These are phyloP conservation scores for Ustilago bromivora DNA, from an alignment of 1,284 basidiomycete genomes.

Conservation along the genomic window DNA sequence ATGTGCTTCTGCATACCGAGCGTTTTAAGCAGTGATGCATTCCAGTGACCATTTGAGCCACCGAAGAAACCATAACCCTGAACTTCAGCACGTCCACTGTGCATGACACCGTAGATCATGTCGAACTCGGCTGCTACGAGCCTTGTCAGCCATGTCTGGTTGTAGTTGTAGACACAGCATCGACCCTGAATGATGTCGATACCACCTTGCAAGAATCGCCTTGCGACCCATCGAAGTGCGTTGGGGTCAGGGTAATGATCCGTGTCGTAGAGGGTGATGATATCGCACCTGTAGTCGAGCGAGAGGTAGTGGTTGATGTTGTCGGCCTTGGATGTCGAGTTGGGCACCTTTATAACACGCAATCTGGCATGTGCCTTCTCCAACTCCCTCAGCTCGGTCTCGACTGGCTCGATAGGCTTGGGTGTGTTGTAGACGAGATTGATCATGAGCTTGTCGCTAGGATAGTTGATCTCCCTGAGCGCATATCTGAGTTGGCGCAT, in stretches of 20 bases:
- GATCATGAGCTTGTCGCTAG: constrained; percentile 54
- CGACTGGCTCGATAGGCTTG: constrained; percentile 56
- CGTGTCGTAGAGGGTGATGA: constrained; percentile 63
- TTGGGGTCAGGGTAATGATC: constrained; percentile 62
- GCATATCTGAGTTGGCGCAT: constrained; percentile 60
- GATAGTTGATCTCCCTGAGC: constrained; percentile 61
- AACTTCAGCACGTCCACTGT: constrained; percentile 57
- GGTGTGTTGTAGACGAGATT: constrained; percentile 66
- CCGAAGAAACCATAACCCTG: constrained; percentile 64
- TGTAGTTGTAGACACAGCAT: constrained; percentile 63
- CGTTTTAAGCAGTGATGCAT: constrained; percentile 56
- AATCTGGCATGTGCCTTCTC: constrained; percentile 45
- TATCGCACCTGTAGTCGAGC: constrained; percentile 53
- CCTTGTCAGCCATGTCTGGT: constrained; percentile 52
- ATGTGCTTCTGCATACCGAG: constrained; percentile 62
- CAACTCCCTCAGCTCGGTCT: constrained; percentile 50
- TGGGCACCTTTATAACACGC: constrained; percentile 60
- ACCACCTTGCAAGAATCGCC: constrained; percentile 58
- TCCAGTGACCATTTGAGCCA: constrained; percentile 66
- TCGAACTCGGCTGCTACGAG: constrained; percentile 64
- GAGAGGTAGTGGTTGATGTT: constrained; percentile 65
- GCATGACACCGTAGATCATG: constrained; percentile 63
- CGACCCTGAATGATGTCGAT: constrained; percentile 65
- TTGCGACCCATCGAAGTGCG: constrained; percentile 58
- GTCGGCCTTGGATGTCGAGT: constrained; percentile 61